These are phyloP conservation scores for Massarina eburnea DNA, from an alignment of 2,329 filamentous ascomycete genomes.

Conservation along the genomic window DNA sequence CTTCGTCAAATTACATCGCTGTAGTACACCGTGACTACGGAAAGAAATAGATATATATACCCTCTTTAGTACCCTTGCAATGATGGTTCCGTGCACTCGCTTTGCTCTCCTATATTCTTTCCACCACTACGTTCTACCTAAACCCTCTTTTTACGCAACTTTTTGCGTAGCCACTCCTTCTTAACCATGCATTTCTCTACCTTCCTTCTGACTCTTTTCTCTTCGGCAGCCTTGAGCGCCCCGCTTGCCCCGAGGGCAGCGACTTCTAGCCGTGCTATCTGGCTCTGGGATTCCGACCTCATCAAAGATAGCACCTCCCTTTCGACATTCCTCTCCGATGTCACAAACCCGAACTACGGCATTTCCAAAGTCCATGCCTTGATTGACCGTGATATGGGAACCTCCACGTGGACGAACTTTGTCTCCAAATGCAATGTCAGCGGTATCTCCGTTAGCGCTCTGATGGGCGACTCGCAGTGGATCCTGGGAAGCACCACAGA, in stretches of 20 bases:
- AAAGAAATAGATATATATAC: background rate
- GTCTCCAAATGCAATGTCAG: constrained; percentile 9
- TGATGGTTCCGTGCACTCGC: background rate
- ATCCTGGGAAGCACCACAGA: constrained; percentile 5
- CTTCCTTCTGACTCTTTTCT: constrained; percentile 7
- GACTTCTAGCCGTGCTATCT: constrained; percentile 8
- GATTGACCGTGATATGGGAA: constrained; percentile 14
- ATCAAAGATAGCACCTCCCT: constrained; percentile 6
- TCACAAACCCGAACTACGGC: constrained; percentile 2
- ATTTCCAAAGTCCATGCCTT: constrained; percentile 9
- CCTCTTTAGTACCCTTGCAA: background rate
- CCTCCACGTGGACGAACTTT: constrained; percentile 5
- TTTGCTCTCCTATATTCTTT: background rate
- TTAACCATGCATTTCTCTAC: constrained; percentile 10
- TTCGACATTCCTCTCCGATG: constrained; percentile 7
- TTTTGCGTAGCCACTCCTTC: constrained; percentile 13
- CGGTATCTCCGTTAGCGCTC: constrained; percentile 9
- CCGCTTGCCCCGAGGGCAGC: background rate
- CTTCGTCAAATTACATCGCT: background rate
- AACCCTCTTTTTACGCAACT: constrained; percentile 1
- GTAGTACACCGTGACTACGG: too few species aligned
- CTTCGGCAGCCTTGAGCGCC: constrained; percentile 5
- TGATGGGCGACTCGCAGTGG: constrained; percentile 13
- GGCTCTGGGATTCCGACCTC: constrained; percentile 12
- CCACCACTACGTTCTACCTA: background rate